phyloP scores from a whole-genome alignment of 2,329 filamentous ascomycete species.

The Aspergillus sp. region DNA sequence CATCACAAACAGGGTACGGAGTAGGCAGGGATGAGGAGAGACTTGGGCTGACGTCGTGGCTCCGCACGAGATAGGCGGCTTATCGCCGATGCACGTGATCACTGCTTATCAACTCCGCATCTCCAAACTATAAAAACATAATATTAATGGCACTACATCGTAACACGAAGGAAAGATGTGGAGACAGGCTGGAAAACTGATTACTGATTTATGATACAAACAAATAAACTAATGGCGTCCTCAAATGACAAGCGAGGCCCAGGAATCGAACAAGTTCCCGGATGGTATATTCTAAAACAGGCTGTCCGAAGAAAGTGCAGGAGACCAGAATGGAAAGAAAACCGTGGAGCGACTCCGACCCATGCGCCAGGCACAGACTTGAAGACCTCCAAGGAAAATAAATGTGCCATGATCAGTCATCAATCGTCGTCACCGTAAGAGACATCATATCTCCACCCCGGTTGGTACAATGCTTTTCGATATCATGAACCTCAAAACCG shows the following conservation, averaged over 20 bases:
- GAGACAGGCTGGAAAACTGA: neutral
- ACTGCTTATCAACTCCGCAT: neutral
- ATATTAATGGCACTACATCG: too few relatives aligned
- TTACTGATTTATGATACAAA: slow-evolving; percentile 22
- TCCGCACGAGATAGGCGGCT: slow-evolving; percentile 11
- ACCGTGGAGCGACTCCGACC: slow-evolving; percentile 10
- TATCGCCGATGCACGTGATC: slow-evolving; percentile 19
- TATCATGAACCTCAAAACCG: slow-evolving; percentile 13
- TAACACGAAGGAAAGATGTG: too few relatives aligned
- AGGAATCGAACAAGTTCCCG: slow-evolving; percentile 25
- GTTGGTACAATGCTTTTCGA: slow-evolving; percentile 17
- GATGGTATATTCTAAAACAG: slow-evolving; percentile 37
- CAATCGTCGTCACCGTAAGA: slow-evolving; percentile 18
- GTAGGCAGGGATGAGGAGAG: neutral
- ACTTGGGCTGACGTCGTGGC: neutral
- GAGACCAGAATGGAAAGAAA: slow-evolving; percentile 16
- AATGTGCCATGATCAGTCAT: slow-evolving; percentile 22
- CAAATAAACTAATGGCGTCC: slow-evolving; percentile 8
- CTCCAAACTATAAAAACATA: neutral
- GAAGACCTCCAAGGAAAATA: slow-evolving; percentile 5
- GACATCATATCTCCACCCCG: slow-evolving; percentile 8
- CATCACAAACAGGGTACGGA: neutral
- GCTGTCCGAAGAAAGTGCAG: slow-evolving; percentile 22
- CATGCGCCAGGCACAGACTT: slow-evolving; percentile 25
- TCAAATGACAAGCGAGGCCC: slow-evolving; percentile 11